A percentile compares a stretch with the other conserved stretches of the same genome.
Conservation (phyloP, 202 grass and related monocot genomes). For the Digitaria exilis region DNA sequence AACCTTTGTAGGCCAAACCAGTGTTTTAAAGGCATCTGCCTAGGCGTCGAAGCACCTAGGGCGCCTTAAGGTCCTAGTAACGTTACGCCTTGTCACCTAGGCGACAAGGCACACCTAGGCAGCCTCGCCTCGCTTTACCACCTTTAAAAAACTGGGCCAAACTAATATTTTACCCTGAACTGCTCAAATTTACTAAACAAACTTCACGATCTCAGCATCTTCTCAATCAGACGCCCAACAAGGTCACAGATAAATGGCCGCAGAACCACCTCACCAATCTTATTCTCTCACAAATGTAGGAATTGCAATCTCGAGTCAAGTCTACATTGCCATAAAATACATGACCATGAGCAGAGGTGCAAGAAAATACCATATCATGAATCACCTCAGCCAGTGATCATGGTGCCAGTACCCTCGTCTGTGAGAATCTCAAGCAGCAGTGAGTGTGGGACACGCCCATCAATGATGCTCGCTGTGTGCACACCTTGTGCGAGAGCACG, state of each 20-base stretch:
- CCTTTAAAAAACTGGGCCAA: no score
- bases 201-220: slow-evolving; percentile 11
- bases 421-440: slow-evolving; percentile 90
- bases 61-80: no score
- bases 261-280: slow-evolving; percentile 4
- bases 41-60: no score
- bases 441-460: slow-evolving; percentile 75
- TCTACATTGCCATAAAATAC: slow-evolving; percentile 28
- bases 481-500: slow-evolving; percentile 78
- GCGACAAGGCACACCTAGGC: no score
- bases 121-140: no score
- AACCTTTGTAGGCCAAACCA: not conserved
- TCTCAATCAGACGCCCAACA: not conserved
- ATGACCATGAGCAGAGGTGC: slow-evolving; percentile 5
- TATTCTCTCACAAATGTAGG: not conserved
- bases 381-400: slow-evolving; percentile 70
- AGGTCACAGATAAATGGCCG: not conserved
- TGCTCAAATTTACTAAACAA: not conserved
- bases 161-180: not conserved
- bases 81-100: no score
- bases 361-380: slow-evolving; percentile 32
- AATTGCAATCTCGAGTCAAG: slow-evolving; percentile 24
- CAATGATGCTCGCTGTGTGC: slow-evolving; percentile 83
- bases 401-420: slow-evolving; percentile 81
- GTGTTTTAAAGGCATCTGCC: no score